These are phyloP conservation scores for Sarocladiaceae sp. DNA, from an alignment of 2,329 filamentous ascomycete species.

Conservation along the genomic window DNA sequence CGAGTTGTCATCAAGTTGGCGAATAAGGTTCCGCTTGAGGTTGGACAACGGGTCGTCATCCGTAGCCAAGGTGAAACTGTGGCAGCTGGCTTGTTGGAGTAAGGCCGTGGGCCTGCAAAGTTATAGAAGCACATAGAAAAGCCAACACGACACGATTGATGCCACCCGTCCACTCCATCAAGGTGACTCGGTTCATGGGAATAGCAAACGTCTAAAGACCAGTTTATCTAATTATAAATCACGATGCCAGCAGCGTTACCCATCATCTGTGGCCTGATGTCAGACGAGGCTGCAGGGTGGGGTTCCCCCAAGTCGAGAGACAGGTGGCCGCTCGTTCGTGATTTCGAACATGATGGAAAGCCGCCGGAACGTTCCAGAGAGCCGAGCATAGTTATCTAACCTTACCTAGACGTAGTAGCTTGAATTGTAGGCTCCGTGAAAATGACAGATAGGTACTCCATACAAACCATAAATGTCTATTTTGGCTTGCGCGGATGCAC, in stretches of 20 bases:
- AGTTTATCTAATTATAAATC: neutral
- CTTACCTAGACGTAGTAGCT: no score
- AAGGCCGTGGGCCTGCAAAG: conserved; percentile 17
- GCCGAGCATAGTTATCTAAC: neutral
- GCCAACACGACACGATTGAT: conserved; percentile 3
- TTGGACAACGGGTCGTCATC: conserved; percentile 74
- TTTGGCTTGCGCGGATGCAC: conserved; percentile 4
- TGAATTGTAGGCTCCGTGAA: neutral
- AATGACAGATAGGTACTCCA: neutral
- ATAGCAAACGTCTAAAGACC: neutral
- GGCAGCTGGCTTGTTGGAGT: conserved; percentile 81
- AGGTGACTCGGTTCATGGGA: neutral
- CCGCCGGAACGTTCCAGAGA: neutral
- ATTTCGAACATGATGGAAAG: neutral
- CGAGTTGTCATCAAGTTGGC: conserved; percentile 72
- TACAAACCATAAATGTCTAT: neutral
- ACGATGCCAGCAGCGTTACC: conserved; percentile 7
- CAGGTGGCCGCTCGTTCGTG: neutral
- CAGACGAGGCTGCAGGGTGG: conserved; percentile 7
- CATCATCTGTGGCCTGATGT: conserved; percentile 11
- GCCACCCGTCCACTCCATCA: conserved; percentile 12
- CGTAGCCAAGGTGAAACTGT: conserved; percentile 78
- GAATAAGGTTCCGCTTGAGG: conserved; percentile 72
- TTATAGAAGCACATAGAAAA: neutral
- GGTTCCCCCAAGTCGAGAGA: neutral